Evolutionary conservation across 2,329 filamentous ascomycete species (phyloP), one percentile per base, ranked within the genome.

Genomic region (Xylaria sp.): DNA sequence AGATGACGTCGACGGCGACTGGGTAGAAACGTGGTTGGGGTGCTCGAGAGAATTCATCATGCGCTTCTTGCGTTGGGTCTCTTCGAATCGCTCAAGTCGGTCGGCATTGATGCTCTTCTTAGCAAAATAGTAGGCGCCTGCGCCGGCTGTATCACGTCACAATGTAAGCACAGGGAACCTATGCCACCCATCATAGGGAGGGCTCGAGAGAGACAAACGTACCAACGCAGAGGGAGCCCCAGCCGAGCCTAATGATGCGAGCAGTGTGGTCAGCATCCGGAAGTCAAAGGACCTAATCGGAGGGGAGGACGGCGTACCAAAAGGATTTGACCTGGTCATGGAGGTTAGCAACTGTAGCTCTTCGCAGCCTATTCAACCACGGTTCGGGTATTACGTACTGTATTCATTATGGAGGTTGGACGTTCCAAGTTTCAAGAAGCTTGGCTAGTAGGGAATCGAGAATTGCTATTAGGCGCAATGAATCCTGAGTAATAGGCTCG

Each of bases 91-190:
- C 63, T 86, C 81, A 63, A 86, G 83, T 67, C 94, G 91, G 78
- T 97, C 93, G 69, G 91, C 91, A 75, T 97, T 97, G 84, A 99
- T 96, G 76, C 89, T 89, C 74, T 87, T 85, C 84, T 99, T 99
- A 67, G 95, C 95, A 76, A 97, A 97, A 81, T 91, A 93, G 83
- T 98, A 99, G 72, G 94, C 93, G 66, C 90, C 91, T 67, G 87
- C 95, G 73, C 94, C 95, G 68, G 93, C 92, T 93, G 73, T 54
- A 29, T 55, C 37, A 19, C 35, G 58, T 51, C n/a, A 35, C 31
- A 13, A 31, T 52, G 25, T 44, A 25, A 23, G 27, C 49, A 27
- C 54, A 25, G 58, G 54, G 25, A 46, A 31, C 13, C 15, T 23
- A 49, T 29, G 44, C 52, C 27, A 25, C n/a, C 21, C 6, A 1